phyloP scores from a whole-genome alignment of 495 filamentous ascomycete genomes.

The Annulohypoxylon stygium region DNA sequence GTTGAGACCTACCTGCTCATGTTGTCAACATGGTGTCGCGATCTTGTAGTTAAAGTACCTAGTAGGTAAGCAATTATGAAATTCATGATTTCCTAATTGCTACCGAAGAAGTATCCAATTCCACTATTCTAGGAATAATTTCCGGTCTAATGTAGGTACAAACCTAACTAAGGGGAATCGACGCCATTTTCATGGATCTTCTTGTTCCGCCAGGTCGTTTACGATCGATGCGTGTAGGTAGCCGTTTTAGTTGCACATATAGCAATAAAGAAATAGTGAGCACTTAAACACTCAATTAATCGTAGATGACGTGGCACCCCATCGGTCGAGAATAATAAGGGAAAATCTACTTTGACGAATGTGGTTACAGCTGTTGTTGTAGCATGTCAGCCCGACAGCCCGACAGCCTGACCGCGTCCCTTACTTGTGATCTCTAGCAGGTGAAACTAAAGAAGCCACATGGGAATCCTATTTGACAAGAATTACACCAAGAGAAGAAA shows the following conservation, averaged over 20 bases:
- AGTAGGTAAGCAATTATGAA: too few relatives aligned
- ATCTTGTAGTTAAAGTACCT: too few relatives aligned
- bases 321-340: not conserved
- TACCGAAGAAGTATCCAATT: too few relatives aligned
- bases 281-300: not conserved
- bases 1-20: too few relatives aligned
- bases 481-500: constrained; percentile 3
- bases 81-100: too few relatives aligned
- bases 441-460: constrained; percentile 7
- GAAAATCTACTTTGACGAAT: not conserved
- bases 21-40: too few relatives aligned
- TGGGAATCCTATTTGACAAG: not conserved
- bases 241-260: not conserved
- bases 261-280: not conserved
- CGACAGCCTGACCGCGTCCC: not conserved
- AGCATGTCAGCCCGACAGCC: not conserved
- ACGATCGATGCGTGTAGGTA: too few relatives aligned
- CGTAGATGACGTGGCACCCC: not conserved
- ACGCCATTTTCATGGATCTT: too few relatives aligned
- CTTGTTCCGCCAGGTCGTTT: too few relatives aligned
- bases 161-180: too few relatives aligned
- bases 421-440: constrained; percentile 17
- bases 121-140: too few relatives aligned
- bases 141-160: too few relatives aligned
- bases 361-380: not conserved